Evolutionary conservation across 805 yeast species (phyloP).

Genomic region (Candida insectalens): DNA sequence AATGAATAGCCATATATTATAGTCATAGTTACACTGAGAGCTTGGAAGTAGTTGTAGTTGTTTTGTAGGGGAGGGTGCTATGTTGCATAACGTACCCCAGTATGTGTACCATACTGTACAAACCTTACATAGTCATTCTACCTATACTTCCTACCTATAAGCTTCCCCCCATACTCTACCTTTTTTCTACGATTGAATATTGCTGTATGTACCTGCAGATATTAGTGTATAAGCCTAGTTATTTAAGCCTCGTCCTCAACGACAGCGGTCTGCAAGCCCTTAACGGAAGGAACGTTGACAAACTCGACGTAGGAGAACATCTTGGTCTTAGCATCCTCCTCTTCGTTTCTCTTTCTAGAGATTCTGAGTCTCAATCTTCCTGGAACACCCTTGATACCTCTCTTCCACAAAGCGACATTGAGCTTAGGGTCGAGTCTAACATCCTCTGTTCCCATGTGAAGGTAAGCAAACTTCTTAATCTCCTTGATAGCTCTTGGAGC

Average conservation of each 20-base stretch:
- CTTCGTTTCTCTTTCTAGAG: constrained; percentile 96
- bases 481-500: constrained; percentile 99
- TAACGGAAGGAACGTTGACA: constrained; percentile 86
- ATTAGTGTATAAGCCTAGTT: not conserved
- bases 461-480: constrained; percentile 95
- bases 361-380: constrained; percentile 97
- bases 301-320: constrained; percentile 98
- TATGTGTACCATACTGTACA: no score
- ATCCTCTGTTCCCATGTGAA: constrained; percentile 98
- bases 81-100: no score
- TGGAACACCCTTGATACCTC: constrained; percentile 99
- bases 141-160: no score
- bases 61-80: no score
- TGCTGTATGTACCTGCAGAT: constrained; percentile 1
- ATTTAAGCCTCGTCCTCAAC: constrained; percentile 53
- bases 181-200: no score
- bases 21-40: constrained; percentile 86
- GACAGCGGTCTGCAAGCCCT: constrained; percentile 97
- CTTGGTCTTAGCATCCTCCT: constrained; percentile 97
- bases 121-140: no score
- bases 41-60: no score
- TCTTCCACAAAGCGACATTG: constrained; percentile 98
- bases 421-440: constrained; percentile 98
- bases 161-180: no score
- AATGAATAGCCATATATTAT: no score